phyloP scores from a whole-genome alignment of 345 rosid species.

The Corchorus olitorius region DNA sequence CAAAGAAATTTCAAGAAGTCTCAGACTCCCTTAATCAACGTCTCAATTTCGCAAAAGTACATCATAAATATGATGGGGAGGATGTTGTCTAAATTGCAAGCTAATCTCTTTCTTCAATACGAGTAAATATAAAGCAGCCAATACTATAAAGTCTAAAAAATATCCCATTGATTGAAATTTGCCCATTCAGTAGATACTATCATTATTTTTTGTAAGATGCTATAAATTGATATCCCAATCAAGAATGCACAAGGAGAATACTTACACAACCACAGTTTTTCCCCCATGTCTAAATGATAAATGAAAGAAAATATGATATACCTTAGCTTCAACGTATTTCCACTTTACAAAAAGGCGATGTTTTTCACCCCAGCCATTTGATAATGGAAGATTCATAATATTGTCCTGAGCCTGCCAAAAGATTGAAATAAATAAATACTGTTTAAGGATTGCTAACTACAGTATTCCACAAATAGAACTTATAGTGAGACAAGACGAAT shows the following conservation, averaged over 20 bases:
- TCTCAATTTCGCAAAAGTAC: not conserved
- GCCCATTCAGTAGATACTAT: not conserved
- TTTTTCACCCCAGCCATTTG: constrained; percentile 98
- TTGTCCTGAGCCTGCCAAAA: constrained; percentile 91
- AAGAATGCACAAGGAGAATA: not conserved
- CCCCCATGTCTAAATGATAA: not conserved
- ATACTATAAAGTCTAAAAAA: not conserved
- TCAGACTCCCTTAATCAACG: not conserved
- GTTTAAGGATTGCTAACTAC: constrained; percentile 21
- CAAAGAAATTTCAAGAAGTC: not conserved
- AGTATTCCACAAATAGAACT: constrained; percentile 6
- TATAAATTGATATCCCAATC: not conserved
- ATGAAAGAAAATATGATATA: constrained; percentile 21
- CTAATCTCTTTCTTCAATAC: constrained; percentile 8
- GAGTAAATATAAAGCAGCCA: not conserved
- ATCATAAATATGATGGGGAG: not conserved
- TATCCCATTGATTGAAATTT: constrained; percentile 12
- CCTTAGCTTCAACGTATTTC: constrained; percentile 94
- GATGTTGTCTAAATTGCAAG: not conserved
- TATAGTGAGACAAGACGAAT: not conserved
- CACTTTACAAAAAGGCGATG: constrained; percentile 87
- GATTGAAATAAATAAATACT: constrained; percentile 25
- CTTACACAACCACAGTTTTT: not conserved
- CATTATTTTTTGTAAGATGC: not conserved
- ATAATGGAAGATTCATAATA: constrained; percentile 78